These are phyloP conservation scores for Hemerocallis citrina DNA, from an alignment of 106 monocot species.

Conservation along the genomic window DNA sequence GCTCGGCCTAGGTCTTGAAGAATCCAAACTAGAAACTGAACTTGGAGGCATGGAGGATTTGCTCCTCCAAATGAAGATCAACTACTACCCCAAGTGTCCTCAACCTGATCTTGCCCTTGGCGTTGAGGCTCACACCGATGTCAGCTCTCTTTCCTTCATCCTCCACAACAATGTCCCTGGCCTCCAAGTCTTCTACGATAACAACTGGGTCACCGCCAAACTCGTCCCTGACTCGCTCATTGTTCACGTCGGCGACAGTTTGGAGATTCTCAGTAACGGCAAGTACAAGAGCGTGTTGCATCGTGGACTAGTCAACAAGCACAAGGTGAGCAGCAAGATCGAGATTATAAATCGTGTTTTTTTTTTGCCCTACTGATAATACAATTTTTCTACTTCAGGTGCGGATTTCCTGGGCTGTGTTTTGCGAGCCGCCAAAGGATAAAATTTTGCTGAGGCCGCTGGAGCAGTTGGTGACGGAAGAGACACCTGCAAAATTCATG, in stretches of 20 bases:
- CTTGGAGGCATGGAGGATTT: conserved; percentile 57
- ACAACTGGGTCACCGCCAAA: conserved; percentile 52
- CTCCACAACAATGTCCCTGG: conserved; percentile 76
- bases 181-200: conserved; percentile 52
- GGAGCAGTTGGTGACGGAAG: conserved; percentile 41
- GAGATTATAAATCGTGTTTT: no score
- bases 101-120: conserved; percentile 73
- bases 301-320: conserved; percentile 73
- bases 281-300: conserved; percentile 68
- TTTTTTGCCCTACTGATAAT: no score
- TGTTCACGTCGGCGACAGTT: conserved; percentile 70
- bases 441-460: conserved; percentile 62
- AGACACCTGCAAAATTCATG: conserved; percentile 26
- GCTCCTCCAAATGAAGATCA: conserved; percentile 80
- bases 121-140: conserved; percentile 82
- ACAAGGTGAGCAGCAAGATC: no score
- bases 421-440: conserved; percentile 79
- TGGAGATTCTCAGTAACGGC: conserved; percentile 84
- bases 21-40: conserved; percentile 37
- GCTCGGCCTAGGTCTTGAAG: conserved; percentile 38
- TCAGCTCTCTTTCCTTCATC: conserved; percentile 80
- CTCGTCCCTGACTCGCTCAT: conserved; percentile 50
- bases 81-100: conserved; percentile 88
- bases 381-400: no score
- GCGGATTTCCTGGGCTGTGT: conserved; percentile 90